Percentiles rank a stretch among this genome's conserved stretches.
phyloP scores from a whole-genome alignment of 2,329 filamentous ascomycete species.

The Curvularia lunata region DNA sequence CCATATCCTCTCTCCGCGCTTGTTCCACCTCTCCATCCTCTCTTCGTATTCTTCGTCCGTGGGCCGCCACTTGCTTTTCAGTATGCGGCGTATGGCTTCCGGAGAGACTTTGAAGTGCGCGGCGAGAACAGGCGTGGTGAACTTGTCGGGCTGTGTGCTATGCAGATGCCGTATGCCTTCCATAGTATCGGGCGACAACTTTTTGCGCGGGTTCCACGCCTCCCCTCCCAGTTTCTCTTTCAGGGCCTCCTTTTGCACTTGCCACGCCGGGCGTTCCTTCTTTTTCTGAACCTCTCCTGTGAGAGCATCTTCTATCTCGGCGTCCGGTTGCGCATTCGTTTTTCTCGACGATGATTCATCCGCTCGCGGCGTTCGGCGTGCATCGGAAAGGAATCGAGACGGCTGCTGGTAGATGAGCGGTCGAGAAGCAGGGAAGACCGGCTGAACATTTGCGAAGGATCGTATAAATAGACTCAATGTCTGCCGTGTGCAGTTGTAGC shows the following conservation, averaged over 20 bases:
- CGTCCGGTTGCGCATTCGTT: not conserved
- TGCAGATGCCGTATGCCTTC: conserved; percentile 88
- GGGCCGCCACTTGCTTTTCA: conserved; percentile 78
- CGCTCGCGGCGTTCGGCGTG: conserved; percentile 9
- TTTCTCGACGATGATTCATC: not conserved
- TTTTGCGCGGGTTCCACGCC: conserved; percentile 82
- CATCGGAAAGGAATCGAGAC: conserved; percentile 25
- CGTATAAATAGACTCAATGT: conserved; percentile 33
- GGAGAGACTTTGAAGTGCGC: conserved; percentile 83
- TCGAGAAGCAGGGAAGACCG: conserved; percentile 8
- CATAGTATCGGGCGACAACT: conserved; percentile 87
- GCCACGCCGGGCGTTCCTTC: conserved; percentile 65
- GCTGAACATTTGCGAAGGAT: conserved; percentile 19
- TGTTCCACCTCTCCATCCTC: conserved; percentile 55
- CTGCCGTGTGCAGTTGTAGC: conserved; percentile 33
- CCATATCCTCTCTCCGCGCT: conserved; percentile 58
- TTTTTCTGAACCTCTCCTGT: conserved; percentile 41
- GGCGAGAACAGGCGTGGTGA: conserved; percentile 75
- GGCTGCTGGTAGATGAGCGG: conserved; percentile 11
- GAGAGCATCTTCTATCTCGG: conserved; percentile 28
- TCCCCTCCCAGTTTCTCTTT: conserved; percentile 77
- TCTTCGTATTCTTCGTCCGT: conserved; percentile 55
- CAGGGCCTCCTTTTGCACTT: conserved; percentile 74
- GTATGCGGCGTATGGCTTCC: conserved; percentile 85
- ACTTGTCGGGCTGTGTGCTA: conserved; percentile 75